A percentile compares a stretch with the other conserved stretches of the same genome.
Evolutionary conservation across 2,329 filamentous ascomycete genomes (phyloP).

Genomic region (Pestalotiopsis fici): DNA sequence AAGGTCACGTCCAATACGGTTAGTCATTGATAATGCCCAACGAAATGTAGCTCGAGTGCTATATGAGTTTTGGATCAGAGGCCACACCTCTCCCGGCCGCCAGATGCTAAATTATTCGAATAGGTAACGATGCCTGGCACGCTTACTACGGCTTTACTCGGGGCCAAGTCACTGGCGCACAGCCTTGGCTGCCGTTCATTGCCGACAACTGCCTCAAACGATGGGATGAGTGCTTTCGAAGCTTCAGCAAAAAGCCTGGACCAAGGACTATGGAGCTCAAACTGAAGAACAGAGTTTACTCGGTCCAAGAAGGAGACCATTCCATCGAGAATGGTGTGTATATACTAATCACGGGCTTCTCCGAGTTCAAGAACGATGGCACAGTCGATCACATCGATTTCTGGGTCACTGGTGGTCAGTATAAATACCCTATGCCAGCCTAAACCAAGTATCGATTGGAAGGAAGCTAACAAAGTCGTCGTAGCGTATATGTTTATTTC

Average conservation of each 20-base stretch:
- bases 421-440: neutral
- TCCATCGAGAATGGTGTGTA: slow-evolving; percentile 21
- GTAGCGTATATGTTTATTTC: neutral
- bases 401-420: slow-evolving; percentile 21
- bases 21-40: neutral
- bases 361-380: slow-evolving; percentile 22
- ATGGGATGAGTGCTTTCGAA: slow-evolving; percentile 18
- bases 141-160: slow-evolving; percentile 19
- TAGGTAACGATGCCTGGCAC: slow-evolving; percentile 24
- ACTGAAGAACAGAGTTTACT: slow-evolving; percentile 20
- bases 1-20: slow-evolving; percentile 23
- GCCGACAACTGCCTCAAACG: slow-evolving; percentile 18
- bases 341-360: slow-evolving; percentile 22
- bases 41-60: neutral
- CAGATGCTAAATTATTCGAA: neutral
- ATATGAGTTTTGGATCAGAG: neutral
- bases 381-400: slow-evolving; percentile 26
- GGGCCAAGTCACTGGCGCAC: slow-evolving; percentile 11
- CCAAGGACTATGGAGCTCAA: slow-evolving; percentile 23
- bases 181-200: slow-evolving; percentile 24
- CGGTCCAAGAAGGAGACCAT: slow-evolving; percentile 20
- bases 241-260: slow-evolving; percentile 11
- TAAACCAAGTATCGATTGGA: neutral
- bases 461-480: neutral
- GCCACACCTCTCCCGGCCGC: neutral